Evolutionary conservation across 2,329 filamentous ascomycete species (phyloP).

Genomic region (Clarireedia monteithiana): DNA sequence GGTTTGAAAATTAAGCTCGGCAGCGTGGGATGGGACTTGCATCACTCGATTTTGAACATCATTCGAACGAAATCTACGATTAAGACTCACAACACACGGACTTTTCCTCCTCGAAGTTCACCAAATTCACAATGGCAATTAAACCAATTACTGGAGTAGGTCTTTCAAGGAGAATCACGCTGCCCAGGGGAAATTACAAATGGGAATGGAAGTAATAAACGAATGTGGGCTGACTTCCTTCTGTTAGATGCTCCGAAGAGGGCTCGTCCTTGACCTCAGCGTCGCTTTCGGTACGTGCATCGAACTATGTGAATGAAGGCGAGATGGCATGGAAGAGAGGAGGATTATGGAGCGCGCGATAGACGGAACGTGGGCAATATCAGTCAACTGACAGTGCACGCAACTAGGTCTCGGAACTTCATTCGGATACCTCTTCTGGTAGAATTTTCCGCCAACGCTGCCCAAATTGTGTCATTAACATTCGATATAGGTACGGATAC

Average conservation of each 20-base stretch:
- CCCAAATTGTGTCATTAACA: not conserved
- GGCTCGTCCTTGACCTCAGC: conserved; percentile 49
- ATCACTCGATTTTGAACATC: conserved; percentile 20
- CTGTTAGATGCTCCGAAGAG: conserved; percentile 48
- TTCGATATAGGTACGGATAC: conserved; percentile 30
- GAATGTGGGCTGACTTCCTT: conserved; percentile 24
- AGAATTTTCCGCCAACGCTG: conserved; percentile 23
- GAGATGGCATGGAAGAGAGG: not conserved
- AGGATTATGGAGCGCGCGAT: not conserved
- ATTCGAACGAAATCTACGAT: conserved; percentile 11
- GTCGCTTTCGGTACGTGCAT: conserved; percentile 44
- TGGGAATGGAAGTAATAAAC: conserved; percentile 8
- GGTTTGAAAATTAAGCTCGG: not conserved
- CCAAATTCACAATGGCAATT: conserved; percentile 28
- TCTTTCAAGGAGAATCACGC: conserved; percentile 1
- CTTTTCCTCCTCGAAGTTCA: conserved; percentile 19
- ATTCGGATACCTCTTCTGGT: conserved; percentile 49
- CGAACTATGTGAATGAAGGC: not conserved
- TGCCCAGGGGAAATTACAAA: not conserved
- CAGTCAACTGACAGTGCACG: conserved; percentile 1
- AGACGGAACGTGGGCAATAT: conserved; percentile 2
- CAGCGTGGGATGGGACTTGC: conserved; percentile 1
- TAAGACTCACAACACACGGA: conserved; percentile 24
- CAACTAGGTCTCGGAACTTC: conserved; percentile 44
- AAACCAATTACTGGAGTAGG: conserved; percentile 32